Evolutionary conservation across 78 protist species (phyloP).

Genomic region (Dictyostelium capitatum): DNA sequence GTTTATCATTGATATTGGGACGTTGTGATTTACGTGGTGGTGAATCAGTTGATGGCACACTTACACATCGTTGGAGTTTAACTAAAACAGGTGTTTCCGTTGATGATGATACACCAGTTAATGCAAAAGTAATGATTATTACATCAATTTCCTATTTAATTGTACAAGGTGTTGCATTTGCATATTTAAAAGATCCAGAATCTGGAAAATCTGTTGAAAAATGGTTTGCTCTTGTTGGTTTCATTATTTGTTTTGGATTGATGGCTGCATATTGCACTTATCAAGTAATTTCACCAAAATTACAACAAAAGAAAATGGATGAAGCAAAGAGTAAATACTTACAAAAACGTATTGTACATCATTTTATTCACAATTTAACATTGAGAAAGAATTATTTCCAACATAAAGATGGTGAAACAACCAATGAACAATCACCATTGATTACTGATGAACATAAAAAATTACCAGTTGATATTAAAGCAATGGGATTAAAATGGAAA

Average conservation of each 20-base stretch:
- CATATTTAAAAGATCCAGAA: conserved; percentile 41
- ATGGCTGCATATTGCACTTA: conserved; percentile 74
- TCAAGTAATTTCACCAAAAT: conserved; percentile 73
- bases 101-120: conserved; percentile 70
- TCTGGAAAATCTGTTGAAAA: conserved; percentile 30
- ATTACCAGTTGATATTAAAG: conserved; percentile 53
- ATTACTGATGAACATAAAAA: conserved; percentile 28
- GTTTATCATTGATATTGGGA: conserved; percentile 29
- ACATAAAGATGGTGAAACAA: background rate
- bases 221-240: conserved; percentile 83
- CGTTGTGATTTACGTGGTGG: conserved; percentile 50
- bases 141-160: conserved; percentile 80
- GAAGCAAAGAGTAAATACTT: conserved; percentile 47
- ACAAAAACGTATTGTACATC: conserved; percentile 40
- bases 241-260: conserved; percentile 17
- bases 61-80: background rate
- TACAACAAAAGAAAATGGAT: conserved; percentile 53
- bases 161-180: conserved; percentile 87
- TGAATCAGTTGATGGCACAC: conserved; percentile 23
- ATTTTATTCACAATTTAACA: conserved; percentile 48
- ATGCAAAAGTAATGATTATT: conserved; percentile 74
- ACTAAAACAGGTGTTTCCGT: conserved; percentile 64
- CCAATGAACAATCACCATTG: conserved; percentile 26
- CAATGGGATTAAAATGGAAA: conserved; percentile 67
- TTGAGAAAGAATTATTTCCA: background rate